Conservation (phyloP, 208 protist species). For the Tritrichomonas musculus region DNA sequence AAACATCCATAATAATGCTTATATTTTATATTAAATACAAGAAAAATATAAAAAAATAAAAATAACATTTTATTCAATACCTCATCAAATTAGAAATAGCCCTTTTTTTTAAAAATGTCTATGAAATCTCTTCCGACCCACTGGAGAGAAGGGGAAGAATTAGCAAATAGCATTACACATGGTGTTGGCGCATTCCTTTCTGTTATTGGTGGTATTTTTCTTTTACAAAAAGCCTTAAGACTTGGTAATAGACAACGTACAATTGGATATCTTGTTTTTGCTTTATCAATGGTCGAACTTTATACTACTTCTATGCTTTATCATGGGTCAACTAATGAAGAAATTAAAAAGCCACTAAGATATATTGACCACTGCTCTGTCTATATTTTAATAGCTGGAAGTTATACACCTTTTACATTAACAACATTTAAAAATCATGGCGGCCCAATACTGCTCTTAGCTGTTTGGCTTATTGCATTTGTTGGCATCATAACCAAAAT, state of each 20-base stretch:
- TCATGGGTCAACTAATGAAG: not conserved
- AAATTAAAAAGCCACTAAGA: not conserved
- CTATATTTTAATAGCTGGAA: not conserved
- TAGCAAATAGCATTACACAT: not conserved
- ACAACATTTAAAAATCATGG: not conserved
- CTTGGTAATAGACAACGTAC: not conserved
- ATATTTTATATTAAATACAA: not conserved
- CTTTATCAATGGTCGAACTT: not conserved
- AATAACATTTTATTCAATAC: not conserved
- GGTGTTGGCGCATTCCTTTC: no score
- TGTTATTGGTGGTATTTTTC: not conserved
- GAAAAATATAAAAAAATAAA: not conserved
- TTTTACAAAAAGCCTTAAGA: not conserved
- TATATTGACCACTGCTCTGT: conserved; percentile 1
- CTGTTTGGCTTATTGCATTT: not conserved
- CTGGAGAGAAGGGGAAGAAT: not conserved
- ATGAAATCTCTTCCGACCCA: not conserved
- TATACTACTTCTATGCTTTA: not conserved
- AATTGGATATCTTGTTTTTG: not conserved
- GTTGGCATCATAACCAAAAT: not conserved
- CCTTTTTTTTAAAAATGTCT: not conserved
- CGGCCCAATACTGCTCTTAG: not conserved
- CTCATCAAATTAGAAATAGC: not conserved
- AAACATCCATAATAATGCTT: not conserved
- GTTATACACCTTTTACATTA: not conserved